Conservation (phyloP, 371 early-diverging fungal genomes). For the Mucor sp. region DNA sequence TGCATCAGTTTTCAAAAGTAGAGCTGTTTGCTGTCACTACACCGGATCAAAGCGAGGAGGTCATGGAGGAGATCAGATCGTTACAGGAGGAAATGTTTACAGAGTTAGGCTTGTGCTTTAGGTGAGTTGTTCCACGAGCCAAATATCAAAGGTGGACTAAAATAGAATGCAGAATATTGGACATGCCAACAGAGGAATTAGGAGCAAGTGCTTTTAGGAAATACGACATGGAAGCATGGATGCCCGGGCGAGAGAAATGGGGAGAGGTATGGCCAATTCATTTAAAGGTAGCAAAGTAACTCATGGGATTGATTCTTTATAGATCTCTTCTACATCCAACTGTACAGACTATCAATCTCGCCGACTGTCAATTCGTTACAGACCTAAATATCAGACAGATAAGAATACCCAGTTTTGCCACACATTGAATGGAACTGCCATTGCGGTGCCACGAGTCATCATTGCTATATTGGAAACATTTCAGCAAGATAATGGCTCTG, state of each 20-base stretch:
- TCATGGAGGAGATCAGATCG: conserved; percentile 69
- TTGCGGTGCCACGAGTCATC: conserved; percentile 90
- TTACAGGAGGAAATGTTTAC: conserved; percentile 80
- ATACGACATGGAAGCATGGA: conserved; percentile 95
- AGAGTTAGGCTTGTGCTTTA: conserved; percentile 81
- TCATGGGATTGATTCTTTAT: neutral
- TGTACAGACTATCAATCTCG: conserved; percentile 90
- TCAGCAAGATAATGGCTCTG: conserved; percentile 72
- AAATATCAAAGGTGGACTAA: no score
- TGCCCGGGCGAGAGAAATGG: conserved; percentile 88
- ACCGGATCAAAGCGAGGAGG: conserved; percentile 64
- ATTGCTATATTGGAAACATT: conserved; percentile 88
- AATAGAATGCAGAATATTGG: conserved; percentile 58
- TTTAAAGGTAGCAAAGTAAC: no score
- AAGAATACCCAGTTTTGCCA: conserved; percentile 73
- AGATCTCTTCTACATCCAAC: conserved; percentile 83
- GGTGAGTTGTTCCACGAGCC: conserved; percentile 68
- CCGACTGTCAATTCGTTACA: conserved; percentile 69
- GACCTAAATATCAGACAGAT: conserved; percentile 23
- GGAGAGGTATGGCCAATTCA: conserved; percentile 69
- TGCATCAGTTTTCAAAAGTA: conserved; percentile 95
- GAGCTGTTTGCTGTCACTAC: conserved; percentile 85
- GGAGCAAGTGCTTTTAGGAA: conserved; percentile 93
- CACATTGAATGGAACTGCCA: conserved; percentile 93
- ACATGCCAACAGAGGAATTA: conserved; percentile 93